phyloP scores from a whole-genome alignment of 495 filamentous ascomycete genomes.

The Diplogelasinospora grovesii region DNA sequence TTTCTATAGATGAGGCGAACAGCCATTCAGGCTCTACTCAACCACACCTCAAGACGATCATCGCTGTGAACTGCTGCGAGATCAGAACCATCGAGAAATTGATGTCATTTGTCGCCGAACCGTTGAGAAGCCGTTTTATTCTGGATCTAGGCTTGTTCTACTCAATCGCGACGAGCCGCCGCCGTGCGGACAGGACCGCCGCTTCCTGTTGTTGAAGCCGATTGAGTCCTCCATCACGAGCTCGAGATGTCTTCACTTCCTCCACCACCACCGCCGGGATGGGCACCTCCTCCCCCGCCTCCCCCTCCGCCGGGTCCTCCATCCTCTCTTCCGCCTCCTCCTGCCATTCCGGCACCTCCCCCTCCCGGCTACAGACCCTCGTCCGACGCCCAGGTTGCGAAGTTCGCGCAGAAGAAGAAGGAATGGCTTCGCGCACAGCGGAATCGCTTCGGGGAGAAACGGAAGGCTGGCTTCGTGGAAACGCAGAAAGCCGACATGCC shows the following conservation, averaged over 20 bases:
- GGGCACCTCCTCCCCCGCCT: conserved; percentile 52
- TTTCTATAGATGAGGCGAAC: conserved; percentile 20
- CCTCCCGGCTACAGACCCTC: conserved; percentile 85
- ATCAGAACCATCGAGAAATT: conserved; percentile 1
- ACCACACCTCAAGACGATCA: conserved; percentile 10
- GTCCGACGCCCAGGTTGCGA: conserved; percentile 79
- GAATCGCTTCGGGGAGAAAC: conserved; percentile 92
- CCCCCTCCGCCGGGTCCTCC: conserved; percentile 74
- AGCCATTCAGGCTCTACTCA: conserved; percentile 23
- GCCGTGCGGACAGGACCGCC: conserved; percentile 11
- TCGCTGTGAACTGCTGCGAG: conserved; percentile 13
- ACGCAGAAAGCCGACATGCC: conserved; percentile 99
- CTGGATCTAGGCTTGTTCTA: conserved; percentile 1
- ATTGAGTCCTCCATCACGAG: background rate
- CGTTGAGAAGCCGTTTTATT: background rate
- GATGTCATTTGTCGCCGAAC: background rate
- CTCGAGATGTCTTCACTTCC: conserved; percentile 66
- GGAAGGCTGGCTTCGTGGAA: conserved; percentile 92
- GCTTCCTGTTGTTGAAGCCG: conserved; percentile 2
- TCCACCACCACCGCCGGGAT: conserved; percentile 53
- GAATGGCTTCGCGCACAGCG: conserved; percentile 94
- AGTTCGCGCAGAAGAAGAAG: conserved; percentile 97
- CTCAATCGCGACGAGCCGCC: conserved; percentile 13
- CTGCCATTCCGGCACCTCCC: conserved; percentile 64
- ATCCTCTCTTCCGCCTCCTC: conserved; percentile 64